Evolutionary conservation across 2,329 filamentous ascomycete species (phyloP), one percentile per base, ranked within the genome.

Genomic region (Penicillium sp.): DNA sequence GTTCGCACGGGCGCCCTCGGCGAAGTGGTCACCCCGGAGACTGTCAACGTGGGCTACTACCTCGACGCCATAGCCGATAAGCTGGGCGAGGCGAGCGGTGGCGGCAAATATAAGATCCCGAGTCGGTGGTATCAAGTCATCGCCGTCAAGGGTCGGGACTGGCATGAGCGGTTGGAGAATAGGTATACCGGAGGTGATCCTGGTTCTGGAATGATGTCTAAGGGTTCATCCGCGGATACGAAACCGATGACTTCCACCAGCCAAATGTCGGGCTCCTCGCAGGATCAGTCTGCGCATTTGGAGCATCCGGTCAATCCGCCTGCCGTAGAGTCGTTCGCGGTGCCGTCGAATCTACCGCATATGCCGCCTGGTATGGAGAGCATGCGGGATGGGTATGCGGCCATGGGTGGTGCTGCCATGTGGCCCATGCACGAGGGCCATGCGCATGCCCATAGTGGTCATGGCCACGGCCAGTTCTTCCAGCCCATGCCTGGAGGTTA

Each of bases 81-180:
- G 57, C 63, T 76, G n/a, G 63, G 67, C 20, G 74, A 75, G 55
- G 73, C 73, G 5, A 73, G 71, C 59, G 72, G 64, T 4, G 65
- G 68, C 20, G 65, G 66, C 11, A 74, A 74, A 52, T 76, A 73
- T 58, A 69, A 64, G 37, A 72, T 76, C 20, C 74, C 74, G 15
- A 66, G 63, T 52, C 67, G 73, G 43, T 76, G 74, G 74, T 65
- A 71, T 41, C 65, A 69, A 35, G 66, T 76, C 14, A 63, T 76
- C 7, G 73, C 65, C 2, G 66, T 70, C 31, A 74, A 72, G 56
- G 67, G 68, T 28, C 68, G 73, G 43, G 64, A 72, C 51, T 76
- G 73, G 72, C 70, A 73, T 22, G 69, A 73, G 11, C 66, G 67
- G 20, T 58, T 76, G 38, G 67, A 72, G 45, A 63, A 66, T 41